A percentile compares a stretch with the other conserved stretches of the same genome.
Evolutionary conservation across 2,329 filamentous ascomycete genomes (phyloP).

Genomic region (Ophiosphaerella herpotricha): DNA sequence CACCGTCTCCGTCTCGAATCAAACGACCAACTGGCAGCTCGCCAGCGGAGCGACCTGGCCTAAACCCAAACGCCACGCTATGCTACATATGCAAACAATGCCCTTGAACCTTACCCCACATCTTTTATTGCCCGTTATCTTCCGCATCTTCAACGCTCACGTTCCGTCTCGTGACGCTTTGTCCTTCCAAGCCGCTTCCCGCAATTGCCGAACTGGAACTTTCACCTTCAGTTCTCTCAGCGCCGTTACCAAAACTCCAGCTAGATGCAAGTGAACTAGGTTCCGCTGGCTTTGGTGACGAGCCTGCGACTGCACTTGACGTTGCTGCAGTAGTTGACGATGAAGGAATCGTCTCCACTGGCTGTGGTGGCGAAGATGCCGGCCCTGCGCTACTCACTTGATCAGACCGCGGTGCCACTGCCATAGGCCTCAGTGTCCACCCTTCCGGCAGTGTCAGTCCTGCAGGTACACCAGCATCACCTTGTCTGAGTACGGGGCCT

Average conservation of each 20-base stretch:
- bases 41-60: neutral
- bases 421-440: constrained; percentile 44
- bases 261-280: constrained; percentile 41
- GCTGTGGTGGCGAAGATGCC: constrained; percentile 10
- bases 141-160: constrained; percentile 42
- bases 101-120: neutral
- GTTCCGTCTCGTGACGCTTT: constrained; percentile 27
- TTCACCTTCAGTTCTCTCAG: constrained; percentile 30
- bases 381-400: constrained; percentile 10
- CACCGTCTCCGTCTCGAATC: no score
- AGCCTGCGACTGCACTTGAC: constrained; percentile 8
- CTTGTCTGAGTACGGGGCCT: constrained; percentile 38
- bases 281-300: constrained; percentile 30
- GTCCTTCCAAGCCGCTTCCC: constrained; percentile 26
- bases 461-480: constrained; percentile 40
- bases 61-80: constrained; percentile 45
- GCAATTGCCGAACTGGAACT: constrained; percentile 37
- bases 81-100: constrained; percentile 28
- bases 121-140: constrained; percentile 27
- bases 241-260: constrained; percentile 42
- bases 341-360: constrained; percentile 4
- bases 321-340: constrained; percentile 5
- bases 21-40: no score
- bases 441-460: constrained; percentile 45
- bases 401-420: constrained; percentile 24